Evolutionary conservation across 495 filamentous ascomycete genomes (phyloP), one percentile per base, ranked within the genome.

Genomic region (Tuber aestivum): DNA sequence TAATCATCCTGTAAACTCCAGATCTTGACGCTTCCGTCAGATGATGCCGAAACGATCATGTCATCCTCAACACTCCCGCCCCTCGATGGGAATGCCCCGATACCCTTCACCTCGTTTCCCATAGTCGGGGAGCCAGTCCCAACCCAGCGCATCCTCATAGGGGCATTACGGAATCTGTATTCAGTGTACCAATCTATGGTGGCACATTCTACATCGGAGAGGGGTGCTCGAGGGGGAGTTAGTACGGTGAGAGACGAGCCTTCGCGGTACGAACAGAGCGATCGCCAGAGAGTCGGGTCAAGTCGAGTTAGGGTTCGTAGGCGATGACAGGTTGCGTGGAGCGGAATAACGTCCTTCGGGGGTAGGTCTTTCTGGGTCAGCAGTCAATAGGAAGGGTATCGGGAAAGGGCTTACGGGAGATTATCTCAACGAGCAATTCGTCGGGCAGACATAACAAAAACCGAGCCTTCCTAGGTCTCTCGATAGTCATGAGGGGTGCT

Each of bases 111-210:
- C 56, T 82, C 80, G 27, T 82, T 77, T 40, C 68, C 42, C 37
- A 74, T 45, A 20, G 74, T 69, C n/a, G 77, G 27, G 27, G 41
- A 50, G 61, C 77, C 78, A 23, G 70, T 37, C 6, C 77, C 79
- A 35, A 72, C 74, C 81, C 81, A 82, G 35, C 74, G 73, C 81
- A 79, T 82, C 61, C 70, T 77, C 61, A 79, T 68, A 16, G 81
- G 81, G 7, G 81, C 81, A 77, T 82, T 71, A 8, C 81, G 80
- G 32, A 81, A 82, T 65, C 80, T 79, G 35, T 81, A 82, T 71
- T 82, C 81, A 41, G 76, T 81, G 48, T 82, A 82, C 81, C 81
- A 82, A 70, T 82, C 81, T 23, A 82, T 75, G 40, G 18, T n/a
- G 73, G 61, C 73, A 75, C 21, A 27, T 70, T 75, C 73, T 1